phyloP scores from a whole-genome alignment of 805 yeast species.

The Wickerhamomyces rabaulensis region DNA sequence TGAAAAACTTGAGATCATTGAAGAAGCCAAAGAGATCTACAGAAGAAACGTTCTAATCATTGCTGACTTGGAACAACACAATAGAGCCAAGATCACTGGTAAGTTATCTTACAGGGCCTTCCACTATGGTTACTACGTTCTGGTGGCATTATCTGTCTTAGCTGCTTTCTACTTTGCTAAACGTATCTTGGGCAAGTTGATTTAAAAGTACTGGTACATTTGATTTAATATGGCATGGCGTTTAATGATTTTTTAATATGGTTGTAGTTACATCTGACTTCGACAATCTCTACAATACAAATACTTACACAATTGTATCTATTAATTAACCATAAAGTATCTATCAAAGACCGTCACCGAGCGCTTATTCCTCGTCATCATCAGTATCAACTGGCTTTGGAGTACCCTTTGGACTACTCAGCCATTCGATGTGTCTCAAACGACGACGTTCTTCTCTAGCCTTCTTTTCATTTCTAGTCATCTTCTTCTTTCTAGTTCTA shows the following conservation, averaged over 20 bases:
- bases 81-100: conserved; percentile 49
- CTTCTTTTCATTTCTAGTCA: conserved; percentile 96
- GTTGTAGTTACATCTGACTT: no score
- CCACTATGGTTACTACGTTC: conserved; percentile 47
- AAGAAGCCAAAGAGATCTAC: conserved; percentile 63
- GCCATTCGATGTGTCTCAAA: conserved; percentile 90
- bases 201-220: not conserved
- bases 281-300: not conserved
- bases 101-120: conserved; percentile 49
- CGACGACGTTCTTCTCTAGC: conserved; percentile 89
- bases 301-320: not conserved
- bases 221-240: not conserved
- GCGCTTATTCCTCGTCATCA: conserved; percentile 60
- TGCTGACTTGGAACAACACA: conserved; percentile 62
- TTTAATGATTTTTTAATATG: not conserved
- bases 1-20: conserved; percentile 65
- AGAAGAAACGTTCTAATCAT: conserved; percentile 56
- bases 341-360: not conserved
- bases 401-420: conserved; percentile 94
- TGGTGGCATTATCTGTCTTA: conserved; percentile 29
- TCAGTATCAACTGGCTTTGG: conserved; percentile 93
- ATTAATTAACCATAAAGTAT: not conserved
- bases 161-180: conserved; percentile 32
- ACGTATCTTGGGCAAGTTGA: conserved; percentile 7
- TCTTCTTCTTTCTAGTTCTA: conserved; percentile 88